Base-by-base conservation (phyloP, 2,329 filamentous ascomycete species). In the Curvularia spicifera region DNA sequence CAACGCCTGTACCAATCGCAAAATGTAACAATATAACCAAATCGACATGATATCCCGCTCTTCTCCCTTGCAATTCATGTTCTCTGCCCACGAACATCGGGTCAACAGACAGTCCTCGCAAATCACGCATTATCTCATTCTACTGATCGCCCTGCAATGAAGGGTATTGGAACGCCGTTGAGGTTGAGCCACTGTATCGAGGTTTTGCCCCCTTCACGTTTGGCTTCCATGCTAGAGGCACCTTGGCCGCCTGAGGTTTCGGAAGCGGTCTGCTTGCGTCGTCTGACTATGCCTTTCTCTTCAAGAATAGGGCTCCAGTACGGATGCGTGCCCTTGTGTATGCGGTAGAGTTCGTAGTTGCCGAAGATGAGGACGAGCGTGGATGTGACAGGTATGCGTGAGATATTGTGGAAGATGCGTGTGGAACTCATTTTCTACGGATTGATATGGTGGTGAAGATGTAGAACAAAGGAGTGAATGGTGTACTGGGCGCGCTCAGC, bases 141-240 rank as follows among this genome's bases (percentile, higher is more conserved):
- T 15, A 42, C 37, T 22, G 33, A 46, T 42, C 54, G 51, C 13
- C 42, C 33, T 15, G 37, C 44, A 15, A 59, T 40, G 29, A 59
- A 59, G 18, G 71, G 71, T 47, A 74, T 69, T 20, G 71, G 71
- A 20, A 73, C 59, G 47, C 72, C 70, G 37, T 73, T 72, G 26
- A 73, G 47, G 20, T 61, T 64, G 20, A 63, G 65, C 68, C 68
- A 73, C 29, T 60, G 64, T 56, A 69, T 68, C 50, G 61, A 60
- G 12, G 55, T 24, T 40, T 56, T 61, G 31, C 58, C 44, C 13
- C 48, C 26, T 15, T 60, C 57, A 33, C 51, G 29, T 37, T 40
- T 59, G 9, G 51, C 48, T 28, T 54, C 53, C 24, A 35, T 47
- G 35, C 42, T 52, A 31, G 50, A 20, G 40, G 20, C 43, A 22